Conservation (phyloP, 164 flowering plant genomes). For the Annona cherimola region DNA sequence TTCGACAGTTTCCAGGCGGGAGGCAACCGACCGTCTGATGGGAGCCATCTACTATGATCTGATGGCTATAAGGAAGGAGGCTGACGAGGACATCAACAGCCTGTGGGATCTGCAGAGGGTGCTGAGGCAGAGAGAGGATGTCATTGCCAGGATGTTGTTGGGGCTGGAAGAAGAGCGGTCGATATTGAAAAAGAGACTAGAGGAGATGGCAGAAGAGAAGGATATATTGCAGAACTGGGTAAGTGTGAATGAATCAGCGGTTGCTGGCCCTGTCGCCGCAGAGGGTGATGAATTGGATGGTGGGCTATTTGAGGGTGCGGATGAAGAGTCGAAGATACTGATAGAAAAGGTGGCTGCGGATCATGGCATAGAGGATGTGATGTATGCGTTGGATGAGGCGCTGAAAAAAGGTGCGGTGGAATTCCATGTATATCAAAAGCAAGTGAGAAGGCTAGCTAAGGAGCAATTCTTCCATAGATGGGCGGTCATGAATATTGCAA, state of each 20-base stretch:
- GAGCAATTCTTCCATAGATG: conserved; percentile 30
- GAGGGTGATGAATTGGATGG: conserved; percentile 15
- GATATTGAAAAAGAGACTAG: conserved; percentile 24
- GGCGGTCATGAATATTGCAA: conserved; percentile 1
- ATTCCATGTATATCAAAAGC: conserved; percentile 34
- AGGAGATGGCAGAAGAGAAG: conserved; percentile 17
- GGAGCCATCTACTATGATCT: conserved; percentile 33
- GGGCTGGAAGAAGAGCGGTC: conserved; percentile 31
- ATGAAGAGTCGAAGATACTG: conserved; percentile 18
- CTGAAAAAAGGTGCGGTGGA: conserved; percentile 28
- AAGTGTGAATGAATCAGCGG: conserved; percentile 19
- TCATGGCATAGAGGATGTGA: conserved; percentile 44
- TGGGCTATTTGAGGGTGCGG: conserved; percentile 31
- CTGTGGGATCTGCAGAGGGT: conserved; percentile 24
- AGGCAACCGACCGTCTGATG: conserved; percentile 40
- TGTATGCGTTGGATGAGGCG: conserved; percentile 48
- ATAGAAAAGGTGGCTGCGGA: conserved; percentile 34
- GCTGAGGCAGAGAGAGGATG: conserved; percentile 20
- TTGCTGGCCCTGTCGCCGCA: not conserved
- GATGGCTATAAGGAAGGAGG: conserved; percentile 14
- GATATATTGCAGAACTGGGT: conserved; percentile 44
- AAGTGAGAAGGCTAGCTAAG: conserved; percentile 27
- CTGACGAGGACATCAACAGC: conserved; percentile 30
- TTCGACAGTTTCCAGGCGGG: conserved; percentile 33
- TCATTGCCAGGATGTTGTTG: conserved; percentile 9